These are phyloP conservation scores for Acer negundo DNA, from an alignment of 345 rosid genomes.

Conservation along the genomic window DNA sequence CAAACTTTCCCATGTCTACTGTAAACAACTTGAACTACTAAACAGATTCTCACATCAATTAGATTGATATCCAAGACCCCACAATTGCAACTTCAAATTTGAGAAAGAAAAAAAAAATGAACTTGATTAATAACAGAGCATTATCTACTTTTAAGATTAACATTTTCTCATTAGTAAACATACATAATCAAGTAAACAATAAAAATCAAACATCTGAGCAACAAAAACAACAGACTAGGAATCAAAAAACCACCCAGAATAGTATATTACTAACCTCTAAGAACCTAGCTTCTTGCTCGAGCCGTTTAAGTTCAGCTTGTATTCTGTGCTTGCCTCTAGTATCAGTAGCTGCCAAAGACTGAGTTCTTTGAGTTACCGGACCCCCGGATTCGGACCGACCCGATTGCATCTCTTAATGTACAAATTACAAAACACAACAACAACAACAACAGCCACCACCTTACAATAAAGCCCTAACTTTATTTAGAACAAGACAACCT, in stretches of 20 bases:
- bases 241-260: neutral
- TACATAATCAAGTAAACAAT: neutral
- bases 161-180: neutral
- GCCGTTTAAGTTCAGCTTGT: conserved; percentile 74
- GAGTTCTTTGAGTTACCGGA: conserved; percentile 43
- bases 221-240: neutral
- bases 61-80: neutral
- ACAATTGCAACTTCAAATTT: neutral
- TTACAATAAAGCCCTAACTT: conserved; percentile 17
- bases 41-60: neutral
- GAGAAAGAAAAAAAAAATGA: neutral
- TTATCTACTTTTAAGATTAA: neutral
- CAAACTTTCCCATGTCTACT: neutral
- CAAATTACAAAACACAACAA: conserved; percentile 11
- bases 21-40: neutral
- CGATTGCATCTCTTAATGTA: conserved; percentile 46
- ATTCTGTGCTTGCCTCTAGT: conserved; percentile 80
- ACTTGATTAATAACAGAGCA: neutral
- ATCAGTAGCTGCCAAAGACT: conserved; percentile 37
- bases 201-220: neutral
- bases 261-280: conserved; percentile 51
- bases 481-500: neutral
- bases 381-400: conserved; percentile 54
- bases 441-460: no score
- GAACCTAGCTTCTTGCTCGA: conserved; percentile 77